Conservation (phyloP, 495 filamentous ascomycete species). For the Xylona heveae region DNA sequence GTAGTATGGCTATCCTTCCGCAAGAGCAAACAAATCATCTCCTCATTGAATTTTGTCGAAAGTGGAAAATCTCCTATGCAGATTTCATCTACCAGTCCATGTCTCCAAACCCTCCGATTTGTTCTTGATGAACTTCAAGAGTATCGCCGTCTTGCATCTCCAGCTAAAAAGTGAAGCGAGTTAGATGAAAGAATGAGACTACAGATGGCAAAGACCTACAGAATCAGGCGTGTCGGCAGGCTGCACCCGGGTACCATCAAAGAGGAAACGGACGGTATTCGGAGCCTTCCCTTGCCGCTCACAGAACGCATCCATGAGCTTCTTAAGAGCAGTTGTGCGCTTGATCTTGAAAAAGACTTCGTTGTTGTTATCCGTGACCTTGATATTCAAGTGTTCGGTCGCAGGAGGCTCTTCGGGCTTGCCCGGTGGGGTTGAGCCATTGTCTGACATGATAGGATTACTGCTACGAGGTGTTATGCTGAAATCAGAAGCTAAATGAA, state of each 20-base stretch:
- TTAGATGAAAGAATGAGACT: constrained; percentile 4
- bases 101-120: constrained; percentile 71
- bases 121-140: constrained; percentile 95
- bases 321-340: constrained; percentile 84
- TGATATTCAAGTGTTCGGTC: constrained; percentile 90
- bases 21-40: no score
- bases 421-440: constrained; percentile 23
- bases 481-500: no score
- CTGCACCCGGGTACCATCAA: constrained; percentile 81
- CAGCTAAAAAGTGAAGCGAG: constrained; percentile 30
- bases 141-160: constrained; percentile 96
- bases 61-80: no score
- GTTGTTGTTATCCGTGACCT: constrained; percentile 99
- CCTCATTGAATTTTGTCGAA: no score
- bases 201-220: constrained; percentile 32
- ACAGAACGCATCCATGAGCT: constrained; percentile 98
- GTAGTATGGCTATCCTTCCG: no score
- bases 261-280: constrained; percentile 79
- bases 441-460: constrained; percentile 29
- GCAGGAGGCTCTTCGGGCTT: constrained; percentile 35
- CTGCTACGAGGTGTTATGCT: no score
- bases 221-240: constrained; percentile 77
- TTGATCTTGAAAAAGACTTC: constrained; percentile 99
- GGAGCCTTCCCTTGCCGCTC: constrained; percentile 81
- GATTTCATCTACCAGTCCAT: no score